Evolutionary conservation across 1,139 yeast species (phyloP).

Genomic region (Kluyveromyces marxianus): DNA sequence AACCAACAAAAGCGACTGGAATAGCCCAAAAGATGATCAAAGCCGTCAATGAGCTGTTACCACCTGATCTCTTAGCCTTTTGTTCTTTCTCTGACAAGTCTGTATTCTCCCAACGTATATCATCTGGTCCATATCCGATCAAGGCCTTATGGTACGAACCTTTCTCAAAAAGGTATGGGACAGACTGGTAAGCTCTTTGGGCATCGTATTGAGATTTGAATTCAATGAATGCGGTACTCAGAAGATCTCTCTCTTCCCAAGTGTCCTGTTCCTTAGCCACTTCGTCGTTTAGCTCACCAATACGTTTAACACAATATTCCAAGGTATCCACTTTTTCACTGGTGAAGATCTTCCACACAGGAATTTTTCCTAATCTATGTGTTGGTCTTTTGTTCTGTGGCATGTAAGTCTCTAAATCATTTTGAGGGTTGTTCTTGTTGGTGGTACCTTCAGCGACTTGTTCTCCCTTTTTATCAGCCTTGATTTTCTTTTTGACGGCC

Average conservation of each 20-base stretch:
- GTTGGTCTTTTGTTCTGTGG: conserved; percentile 61
- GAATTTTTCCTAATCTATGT: conserved; percentile 42
- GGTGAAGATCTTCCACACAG: conserved; percentile 29
- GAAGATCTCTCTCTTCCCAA: conserved; percentile 32
- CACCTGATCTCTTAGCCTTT: conserved; percentile 41
- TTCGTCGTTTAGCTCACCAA: conserved; percentile 49
- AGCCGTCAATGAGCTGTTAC: conserved; percentile 46
- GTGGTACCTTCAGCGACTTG: conserved; percentile 31
- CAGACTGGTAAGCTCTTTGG: conserved; percentile 59
- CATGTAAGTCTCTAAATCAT: conserved; percentile 49
- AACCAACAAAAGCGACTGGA: conserved; percentile 80
- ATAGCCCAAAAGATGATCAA: conserved; percentile 73
- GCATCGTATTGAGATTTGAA: conserved; percentile 65
- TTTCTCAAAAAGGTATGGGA: conserved; percentile 37
- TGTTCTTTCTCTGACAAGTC: conserved; percentile 54
- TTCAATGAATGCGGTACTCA: conserved; percentile 59
- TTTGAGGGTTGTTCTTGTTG: conserved; percentile 34
- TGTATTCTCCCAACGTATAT: conserved; percentile 59
- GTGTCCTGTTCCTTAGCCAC: conserved; percentile 45
- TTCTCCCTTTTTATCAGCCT: conserved; percentile 51
- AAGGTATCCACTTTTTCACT: conserved; percentile 56
- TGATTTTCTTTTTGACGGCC: conserved; percentile 47
- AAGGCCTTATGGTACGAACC: conserved; percentile 35
- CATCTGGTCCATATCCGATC: conserved; percentile 56
- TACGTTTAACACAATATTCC: conserved; percentile 46